These are phyloP conservation scores for Arctium lappa DNA, from an alignment of 129 eudicot genomes.

Conservation along the genomic window DNA sequence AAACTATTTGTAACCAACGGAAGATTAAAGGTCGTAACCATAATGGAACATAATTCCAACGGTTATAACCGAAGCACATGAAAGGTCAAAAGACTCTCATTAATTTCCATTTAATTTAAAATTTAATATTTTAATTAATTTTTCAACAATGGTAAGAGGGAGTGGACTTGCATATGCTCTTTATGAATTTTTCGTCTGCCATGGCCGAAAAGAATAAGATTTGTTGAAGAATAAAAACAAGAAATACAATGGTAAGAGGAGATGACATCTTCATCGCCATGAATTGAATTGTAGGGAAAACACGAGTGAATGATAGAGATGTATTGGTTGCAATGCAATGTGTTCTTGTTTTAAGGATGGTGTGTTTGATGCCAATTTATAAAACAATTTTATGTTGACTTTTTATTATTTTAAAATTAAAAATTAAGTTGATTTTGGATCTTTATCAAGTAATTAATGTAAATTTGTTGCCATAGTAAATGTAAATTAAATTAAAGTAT, in stretches of 20 bases:
- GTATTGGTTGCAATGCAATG: neutral
- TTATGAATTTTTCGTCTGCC: slow-evolving; percentile 32
- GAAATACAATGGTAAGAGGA: slow-evolving; percentile 12
- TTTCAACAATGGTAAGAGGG: too few relatives aligned
- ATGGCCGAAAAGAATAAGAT: slow-evolving; percentile 1
- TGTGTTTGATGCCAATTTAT: neutral
- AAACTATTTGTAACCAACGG: too few relatives aligned
- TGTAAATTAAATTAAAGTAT: neutral
- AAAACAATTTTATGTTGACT: neutral
- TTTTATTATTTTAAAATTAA: neutral
- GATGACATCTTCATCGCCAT: slow-evolving; percentile 7
- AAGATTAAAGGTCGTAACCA: too few relatives aligned
- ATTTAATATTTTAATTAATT: too few relatives aligned
- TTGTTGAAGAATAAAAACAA: slow-evolving; percentile 16
- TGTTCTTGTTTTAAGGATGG: neutral
- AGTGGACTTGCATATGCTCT: slow-evolving; percentile 41
- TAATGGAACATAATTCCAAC: too few relatives aligned
- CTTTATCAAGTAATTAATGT: neutral
- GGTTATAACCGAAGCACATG: too few relatives aligned
- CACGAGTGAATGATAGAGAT: neutral
- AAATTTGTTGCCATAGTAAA: neutral
- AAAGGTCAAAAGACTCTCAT: too few relatives aligned
- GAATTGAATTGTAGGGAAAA: neutral
- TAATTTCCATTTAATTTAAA: too few relatives aligned
- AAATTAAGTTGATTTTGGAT: neutral